A percentile compares a stretch with the other conserved stretches of the same genome.
Evolutionary conservation across 345 rosid species (phyloP).

Genomic region (Moringa oleifera): DNA sequence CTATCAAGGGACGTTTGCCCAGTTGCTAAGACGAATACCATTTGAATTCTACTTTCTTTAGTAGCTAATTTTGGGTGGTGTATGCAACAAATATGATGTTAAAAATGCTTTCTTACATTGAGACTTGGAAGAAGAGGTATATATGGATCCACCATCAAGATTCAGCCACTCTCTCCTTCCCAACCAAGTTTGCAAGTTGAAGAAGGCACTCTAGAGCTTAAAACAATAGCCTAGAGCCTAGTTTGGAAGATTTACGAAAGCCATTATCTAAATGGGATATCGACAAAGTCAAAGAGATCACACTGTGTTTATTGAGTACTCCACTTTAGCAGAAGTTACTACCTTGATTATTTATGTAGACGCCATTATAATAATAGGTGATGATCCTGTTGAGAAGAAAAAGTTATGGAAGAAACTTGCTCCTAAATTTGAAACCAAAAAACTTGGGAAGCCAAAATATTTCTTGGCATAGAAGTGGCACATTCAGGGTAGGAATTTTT

Average conservation of each 20-base stretch:
- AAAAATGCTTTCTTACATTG: background rate
- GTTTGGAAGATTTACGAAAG: background rate
- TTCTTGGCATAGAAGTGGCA: background rate
- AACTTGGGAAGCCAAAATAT: background rate
- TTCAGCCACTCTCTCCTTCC: too few species aligned
- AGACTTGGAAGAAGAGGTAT: background rate
- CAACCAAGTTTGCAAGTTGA: background rate
- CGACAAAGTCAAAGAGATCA: slow-evolving; percentile 1
- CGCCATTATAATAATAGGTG: background rate
- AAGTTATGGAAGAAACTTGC: background rate
- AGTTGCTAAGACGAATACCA: too few species aligned
- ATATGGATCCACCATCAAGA: background rate
- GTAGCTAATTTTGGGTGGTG: too few species aligned
- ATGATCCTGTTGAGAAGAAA: background rate
- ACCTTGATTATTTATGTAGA: too few species aligned
- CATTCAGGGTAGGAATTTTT: background rate
- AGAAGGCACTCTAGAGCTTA: background rate
- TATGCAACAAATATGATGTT: too few species aligned
- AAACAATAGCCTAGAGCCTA: too few species aligned
- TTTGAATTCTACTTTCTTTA: too few species aligned
- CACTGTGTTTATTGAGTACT: background rate
- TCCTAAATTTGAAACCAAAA: background rate
- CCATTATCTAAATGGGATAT: background rate
- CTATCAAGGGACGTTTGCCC: too few species aligned
- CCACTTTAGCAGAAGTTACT: background rate